Evolutionary conservation across 306 rosid species (phyloP), one percentile per base, ranked within the genome.

Genomic region (Lathyrus sativus): DNA sequence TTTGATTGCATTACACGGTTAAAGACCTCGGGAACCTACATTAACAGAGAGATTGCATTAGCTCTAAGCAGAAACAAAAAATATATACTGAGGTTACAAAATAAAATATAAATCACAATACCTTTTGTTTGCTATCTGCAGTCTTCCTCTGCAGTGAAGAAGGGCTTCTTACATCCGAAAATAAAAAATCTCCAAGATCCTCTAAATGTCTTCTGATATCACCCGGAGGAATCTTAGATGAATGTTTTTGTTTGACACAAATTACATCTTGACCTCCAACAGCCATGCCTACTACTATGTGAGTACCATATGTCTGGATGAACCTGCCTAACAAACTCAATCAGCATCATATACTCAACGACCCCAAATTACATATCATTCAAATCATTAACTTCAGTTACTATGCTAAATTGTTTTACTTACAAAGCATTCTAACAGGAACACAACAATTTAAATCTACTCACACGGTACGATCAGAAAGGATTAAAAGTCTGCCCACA

Each of bases 231-330:
- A 92, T 75, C 67, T 91, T 74, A 38, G 98, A 92, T 50, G 98
- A 78, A 78, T 87, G 83, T 53, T 80, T 92, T 76, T 92, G 98
- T 62, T 89, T 84, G 51, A 92, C 89, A 61, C 91, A 88, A 64
- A 92, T 73, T 71, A 89, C 81, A 80, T 92, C 98, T 81, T 92
- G 98, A 77, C 98, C 98, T 43, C 98, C 98, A 68, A 92, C 86
- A 56, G 93, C 92, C 92, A 85, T 92, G 51, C 96, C 98, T 31
- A 89, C 89, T 56, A 92, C 77, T 73, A 92, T 87, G 75, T 92
- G 98, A 15, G 98, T 92, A 31, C 98, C 98, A 29, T 78, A 92
- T 42, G 86, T 86, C 79, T 65, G 85, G 79, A 92, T 89, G 85
- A 92, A 92, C 92, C 98, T 92, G 92, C 87, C 89, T 81, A 79